These are phyloP conservation scores for Catunica adiposa DNA, from an alignment of 2,329 filamentous ascomycete species.

Conservation along the genomic window DNA sequence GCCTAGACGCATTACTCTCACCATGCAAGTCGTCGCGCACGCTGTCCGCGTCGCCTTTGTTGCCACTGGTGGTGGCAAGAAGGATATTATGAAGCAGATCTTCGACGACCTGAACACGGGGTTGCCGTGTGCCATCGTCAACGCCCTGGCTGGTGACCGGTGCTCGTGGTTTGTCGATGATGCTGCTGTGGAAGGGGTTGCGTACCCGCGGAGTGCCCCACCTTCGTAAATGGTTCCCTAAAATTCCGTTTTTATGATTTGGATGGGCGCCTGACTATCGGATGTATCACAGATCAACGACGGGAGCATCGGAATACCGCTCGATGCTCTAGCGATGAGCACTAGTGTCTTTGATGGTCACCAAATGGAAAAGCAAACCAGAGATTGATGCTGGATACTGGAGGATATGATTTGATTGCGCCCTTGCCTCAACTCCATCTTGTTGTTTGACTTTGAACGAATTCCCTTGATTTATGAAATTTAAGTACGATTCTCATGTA, in stretches of 20 bases:
- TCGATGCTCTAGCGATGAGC: not conserved
- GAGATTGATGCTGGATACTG: too few relatives aligned
- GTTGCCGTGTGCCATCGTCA: conserved; percentile 76
- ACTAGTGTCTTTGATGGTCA: too few relatives aligned
- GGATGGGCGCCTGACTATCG: not conserved
- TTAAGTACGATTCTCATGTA: too few relatives aligned
- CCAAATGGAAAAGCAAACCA: too few relatives aligned
- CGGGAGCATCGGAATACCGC: not conserved
- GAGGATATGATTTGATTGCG: too few relatives aligned
- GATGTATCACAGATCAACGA: not conserved
- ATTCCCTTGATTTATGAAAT: too few relatives aligned
- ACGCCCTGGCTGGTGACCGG: conserved; percentile 65
- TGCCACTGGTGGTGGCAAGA: conserved; percentile 76
- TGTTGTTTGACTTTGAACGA: too few relatives aligned
- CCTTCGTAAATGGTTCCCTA: conserved; percentile 27
- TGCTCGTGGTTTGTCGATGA: conserved; percentile 93
- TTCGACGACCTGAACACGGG: conserved; percentile 68
- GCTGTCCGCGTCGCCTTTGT: conserved; percentile 79
- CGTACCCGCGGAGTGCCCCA: conserved; percentile 55
- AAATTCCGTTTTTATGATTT: not conserved
- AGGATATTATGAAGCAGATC: conserved; percentile 80
- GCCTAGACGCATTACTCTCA: conserved; percentile 76
- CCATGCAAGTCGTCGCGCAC: conserved; percentile 77
- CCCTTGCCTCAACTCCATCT: too few relatives aligned
- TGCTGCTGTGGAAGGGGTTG: conserved; percentile 69